Base-by-base conservation (phyloP, 805 yeast genomes). In the Ogataea thermomethanolica region DNA sequence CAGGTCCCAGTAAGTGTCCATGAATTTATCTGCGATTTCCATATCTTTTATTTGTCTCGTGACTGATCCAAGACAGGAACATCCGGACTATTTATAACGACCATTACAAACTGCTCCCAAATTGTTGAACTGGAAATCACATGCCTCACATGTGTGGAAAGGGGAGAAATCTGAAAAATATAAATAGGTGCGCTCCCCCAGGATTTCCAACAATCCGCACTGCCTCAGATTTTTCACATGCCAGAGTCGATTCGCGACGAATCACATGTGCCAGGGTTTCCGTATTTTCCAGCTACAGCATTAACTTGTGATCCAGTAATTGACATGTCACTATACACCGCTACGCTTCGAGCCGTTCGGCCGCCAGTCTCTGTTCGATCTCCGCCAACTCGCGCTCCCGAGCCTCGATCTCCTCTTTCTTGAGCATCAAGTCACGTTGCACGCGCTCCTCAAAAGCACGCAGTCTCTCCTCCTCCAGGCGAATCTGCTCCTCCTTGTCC, bases 361-460 rank as follows among this genome's bases (percentile, higher is more conserved):
- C 43, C 9, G 59, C 62, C 12, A 62, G 48, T 45, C 64, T 53
- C 56, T 81, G 50, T 40, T 61, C 96, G 51, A 88, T 84, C 50
- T 84, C 91, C 54, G 79, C 80, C 58, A 88, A 73, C 62, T 89
- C 96, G 54, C 79, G 76, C 63, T 89, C 97, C 58, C 95, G 78
- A 50, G 81, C 84, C 59, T 84, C 72, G 46, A 89, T 74, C 63
- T 89, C 96, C 56, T 81, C 80, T 53, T 93, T 74, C 70, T 89
- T 86, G 60, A 74, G 72, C 58, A 84, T 70, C 59, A 89, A 71
- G 62, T 88, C 96, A 58, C 82, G 85, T 65, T 89, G 96, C 20
- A 89, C 95, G 53, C 93, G 73, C 63, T 82, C 88, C 66, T 89
- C 96, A 60, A 85, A 86, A 31, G 86, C 84, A 56, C 74, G 81